Conservation (phyloP, 1,284 basidiomycete genomes). For the Cutaneotrichosporon sp. region DNA sequence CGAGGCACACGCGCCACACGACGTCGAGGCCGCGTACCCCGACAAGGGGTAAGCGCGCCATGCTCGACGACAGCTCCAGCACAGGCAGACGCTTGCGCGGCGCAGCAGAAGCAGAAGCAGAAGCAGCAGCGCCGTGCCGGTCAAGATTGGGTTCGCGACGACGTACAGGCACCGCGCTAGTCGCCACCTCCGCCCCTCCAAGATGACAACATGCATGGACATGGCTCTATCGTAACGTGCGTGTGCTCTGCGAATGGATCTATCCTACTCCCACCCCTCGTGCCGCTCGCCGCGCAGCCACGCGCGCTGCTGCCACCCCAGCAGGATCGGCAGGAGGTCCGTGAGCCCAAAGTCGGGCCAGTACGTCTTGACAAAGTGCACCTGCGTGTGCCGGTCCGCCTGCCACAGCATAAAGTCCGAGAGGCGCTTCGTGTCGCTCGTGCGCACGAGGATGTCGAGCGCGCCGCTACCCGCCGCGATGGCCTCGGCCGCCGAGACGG, state of each 20-base stretch:
- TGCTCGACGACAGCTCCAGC: too few species aligned
- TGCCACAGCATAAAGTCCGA: slow-evolving; percentile 90
- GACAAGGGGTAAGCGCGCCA: too few species aligned
- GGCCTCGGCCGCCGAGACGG: slow-evolving; percentile 15
- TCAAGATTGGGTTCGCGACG: too few species aligned
- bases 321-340: slow-evolving; percentile 80
- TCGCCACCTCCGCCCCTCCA: too few species aligned
- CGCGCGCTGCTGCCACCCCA: slow-evolving; percentile 80
- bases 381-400: slow-evolving; percentile 67
- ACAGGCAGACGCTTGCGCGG: too few species aligned
- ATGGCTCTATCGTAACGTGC: background rate
- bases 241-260: too few species aligned
- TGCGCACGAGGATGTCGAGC: slow-evolving; percentile 87
- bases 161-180: too few species aligned
- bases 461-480: slow-evolving; percentile 23
- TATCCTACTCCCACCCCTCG: background rate
- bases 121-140: too few species aligned
- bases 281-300: slow-evolving; percentile 43
- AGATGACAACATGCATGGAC: background rate
- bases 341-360: slow-evolving; percentile 94
- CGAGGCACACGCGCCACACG: background rate
- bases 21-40: background rate
- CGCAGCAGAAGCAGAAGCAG: too few species aligned
- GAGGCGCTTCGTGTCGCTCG: slow-evolving; percentile 85
- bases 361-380: slow-evolving; percentile 87